Base-by-base conservation (phyloP, 768 basidiomycete species). In the Phallus indusiatus region DNA sequence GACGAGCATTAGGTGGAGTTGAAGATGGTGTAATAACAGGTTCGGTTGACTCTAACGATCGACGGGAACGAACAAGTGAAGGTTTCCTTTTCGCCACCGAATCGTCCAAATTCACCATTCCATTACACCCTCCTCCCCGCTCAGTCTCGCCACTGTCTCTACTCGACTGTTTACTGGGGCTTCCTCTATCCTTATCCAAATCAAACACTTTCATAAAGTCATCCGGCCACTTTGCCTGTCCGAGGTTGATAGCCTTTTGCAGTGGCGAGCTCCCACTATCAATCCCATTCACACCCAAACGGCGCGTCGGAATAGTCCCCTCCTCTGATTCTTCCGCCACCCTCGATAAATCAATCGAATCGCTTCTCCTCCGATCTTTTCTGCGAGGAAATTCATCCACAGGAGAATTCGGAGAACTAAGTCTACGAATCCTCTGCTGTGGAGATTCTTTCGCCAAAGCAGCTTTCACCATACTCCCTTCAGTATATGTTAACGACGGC, bases 221-320 rank as follows among this genome's bases (percentile, higher is more conserved):
- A 70, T 89, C 86, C 0, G 89, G 86, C 86, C 86, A 90, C 69
- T 86, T 88, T 60, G 85, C 88, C 68, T 89, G 87, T 35, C 83
- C 81, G 35, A 89, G 79, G 56, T 82, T 78, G 62, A 88, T 75
- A 21, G 74, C 73, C 22, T 21, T 22, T 24, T 28, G 57, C 20
- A 49, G 57, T 11, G 4, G 42, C 2, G 28, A 7, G 42, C n/a
- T 42, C 35, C 74, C 71, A 67, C 77, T 52, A 50, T 21, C n/a
- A 33, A 57, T 46, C 51, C 20, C 51, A 21, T 52, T 22, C 16
- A 10, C 24, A 24, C 10, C 14, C 14, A 28, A 12, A 24, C 14
- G 47, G 21, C 22, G 51, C 9, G 24, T 80, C n/a, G 42, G 42
- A 62, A 81, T 77, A 22, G 69, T 67, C 28, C 67, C 67, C 61